Conservation (phyloP, 2,329 filamentous ascomycete species). For the Venturia aucupariae region DNA sequence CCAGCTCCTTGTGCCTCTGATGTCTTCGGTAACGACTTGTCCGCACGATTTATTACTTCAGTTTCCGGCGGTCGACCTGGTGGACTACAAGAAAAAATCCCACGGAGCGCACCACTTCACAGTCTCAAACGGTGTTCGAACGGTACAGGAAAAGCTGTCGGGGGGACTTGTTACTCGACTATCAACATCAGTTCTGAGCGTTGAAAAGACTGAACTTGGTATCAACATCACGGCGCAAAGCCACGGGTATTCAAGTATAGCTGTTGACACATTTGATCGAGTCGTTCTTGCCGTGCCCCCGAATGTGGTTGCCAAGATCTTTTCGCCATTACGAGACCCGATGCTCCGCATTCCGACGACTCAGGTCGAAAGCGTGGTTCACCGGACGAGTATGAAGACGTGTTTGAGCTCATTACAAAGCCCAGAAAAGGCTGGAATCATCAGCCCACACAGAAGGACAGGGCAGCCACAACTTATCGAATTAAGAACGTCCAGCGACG, state of each 20-base stretch:
- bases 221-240: conserved; percentile 30
- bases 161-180: conserved; percentile 36
- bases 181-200: conserved; percentile 29
- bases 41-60: conserved; percentile 40
- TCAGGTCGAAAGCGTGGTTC: conserved; percentile 41
- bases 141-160: conserved; percentile 40
- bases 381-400: conserved; percentile 24
- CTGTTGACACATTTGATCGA: conserved; percentile 37
- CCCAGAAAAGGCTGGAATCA: not conserved
- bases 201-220: conserved; percentile 22
- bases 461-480: conserved; percentile 23
- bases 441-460: not conserved
- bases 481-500: conserved; percentile 26
- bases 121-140: conserved; percentile 40
- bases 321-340: conserved; percentile 31
- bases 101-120: conserved; percentile 43
- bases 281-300: conserved; percentile 49
- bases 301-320: conserved; percentile 42
- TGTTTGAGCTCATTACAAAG: not conserved
- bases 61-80: conserved; percentile 46
- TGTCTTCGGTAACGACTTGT: conserved; percentile 48
- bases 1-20: conserved; percentile 45
- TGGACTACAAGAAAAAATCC: conserved; percentile 41
- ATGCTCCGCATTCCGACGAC: conserved; percentile 40
- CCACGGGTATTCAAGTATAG: not conserved